These are phyloP conservation scores for Emergomyces orientalis DNA, from an alignment of 2,329 filamentous ascomycete genomes.

Conservation along the genomic window DNA sequence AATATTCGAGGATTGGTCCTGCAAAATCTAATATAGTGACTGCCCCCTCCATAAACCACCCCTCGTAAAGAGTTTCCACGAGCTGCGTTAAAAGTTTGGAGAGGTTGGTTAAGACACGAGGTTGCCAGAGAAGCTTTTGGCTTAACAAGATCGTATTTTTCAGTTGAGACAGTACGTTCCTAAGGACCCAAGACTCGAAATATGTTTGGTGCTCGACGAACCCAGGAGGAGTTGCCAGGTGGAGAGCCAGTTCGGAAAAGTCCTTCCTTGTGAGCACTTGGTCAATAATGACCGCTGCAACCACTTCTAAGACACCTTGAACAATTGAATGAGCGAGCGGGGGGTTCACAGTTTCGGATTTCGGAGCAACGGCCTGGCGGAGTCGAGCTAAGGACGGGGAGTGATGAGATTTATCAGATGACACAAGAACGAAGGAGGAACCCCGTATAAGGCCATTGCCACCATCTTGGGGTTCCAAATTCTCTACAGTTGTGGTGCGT, in stretches of 20 bases:
- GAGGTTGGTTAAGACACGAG: conserved; percentile 77
- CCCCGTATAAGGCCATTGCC: conserved; percentile 63
- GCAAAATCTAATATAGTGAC: conserved; percentile 76
- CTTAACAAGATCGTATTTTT: conserved; percentile 61
- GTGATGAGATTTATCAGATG: conserved; percentile 54
- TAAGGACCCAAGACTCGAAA: conserved; percentile 83
- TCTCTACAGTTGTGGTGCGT: conserved; percentile 56
- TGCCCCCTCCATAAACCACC: conserved; percentile 88
- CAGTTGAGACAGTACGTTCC: conserved; percentile 62
- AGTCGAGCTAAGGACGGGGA: conserved; percentile 54
- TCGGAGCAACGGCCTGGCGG: conserved; percentile 52
- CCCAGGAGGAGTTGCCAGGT: conserved; percentile 78
- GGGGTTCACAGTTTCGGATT: conserved; percentile 41
- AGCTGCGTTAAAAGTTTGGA: conserved; percentile 71
- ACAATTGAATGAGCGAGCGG: conserved; percentile 58
- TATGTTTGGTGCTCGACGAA: conserved; percentile 92
- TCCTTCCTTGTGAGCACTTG: conserved; percentile 81
- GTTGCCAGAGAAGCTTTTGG: conserved; percentile 65
- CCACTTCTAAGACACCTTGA: conserved; percentile 66
- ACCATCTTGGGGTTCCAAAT: conserved; percentile 35
- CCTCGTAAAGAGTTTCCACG: conserved; percentile 85
- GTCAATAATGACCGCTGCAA: conserved; percentile 72
- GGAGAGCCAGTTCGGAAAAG: conserved; percentile 77
- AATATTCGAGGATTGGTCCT: conserved; percentile 74
- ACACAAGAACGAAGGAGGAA: conserved; percentile 86